Evolutionary conservation across 1,284 basidiomycete species (phyloP).

Genomic region (Bjerkandera adusta): DNA sequence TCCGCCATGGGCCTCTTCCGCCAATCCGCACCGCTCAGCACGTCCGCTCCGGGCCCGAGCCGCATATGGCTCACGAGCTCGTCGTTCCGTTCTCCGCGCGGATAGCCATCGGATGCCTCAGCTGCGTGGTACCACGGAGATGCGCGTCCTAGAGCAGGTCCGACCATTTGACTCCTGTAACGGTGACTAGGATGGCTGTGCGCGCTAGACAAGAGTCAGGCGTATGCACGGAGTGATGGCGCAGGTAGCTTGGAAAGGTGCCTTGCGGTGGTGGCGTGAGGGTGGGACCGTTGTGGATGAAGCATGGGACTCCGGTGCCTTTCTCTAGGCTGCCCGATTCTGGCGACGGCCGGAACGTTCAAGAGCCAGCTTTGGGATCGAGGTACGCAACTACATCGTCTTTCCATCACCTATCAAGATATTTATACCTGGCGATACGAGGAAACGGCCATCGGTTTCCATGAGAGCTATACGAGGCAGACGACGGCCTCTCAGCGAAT

Average conservation of each 20-base stretch:
- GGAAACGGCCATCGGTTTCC: no score
- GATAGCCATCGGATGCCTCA: slow-evolving; percentile 62
- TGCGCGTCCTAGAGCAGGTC: slow-evolving; percentile 46
- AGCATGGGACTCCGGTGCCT: no score
- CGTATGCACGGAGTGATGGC: slow-evolving; percentile 62
- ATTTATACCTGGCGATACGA: no score
- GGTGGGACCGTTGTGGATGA: no score
- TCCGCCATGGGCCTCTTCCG: slow-evolving; percentile 71
- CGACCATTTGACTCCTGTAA: slow-evolving; percentile 65
- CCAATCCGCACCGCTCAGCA: slow-evolving; percentile 38
- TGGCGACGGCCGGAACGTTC: no score
- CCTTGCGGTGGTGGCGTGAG: no score
- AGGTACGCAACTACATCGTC: no score
- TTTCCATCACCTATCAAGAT: no score
- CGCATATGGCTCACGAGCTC: slow-evolving; percentile 56
- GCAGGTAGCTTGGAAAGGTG: slow-evolving; percentile 68
- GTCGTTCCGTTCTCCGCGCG: slow-evolving; percentile 65
- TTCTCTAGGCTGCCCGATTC: no score
- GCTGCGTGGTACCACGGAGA: slow-evolving; percentile 31
- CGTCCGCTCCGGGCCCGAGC: slow-evolving; percentile 34
- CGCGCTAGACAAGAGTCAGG: slow-evolving; percentile 60
- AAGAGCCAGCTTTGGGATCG: no score
- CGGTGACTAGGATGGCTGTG: slow-evolving; percentile 58
- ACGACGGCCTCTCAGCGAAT: no score
- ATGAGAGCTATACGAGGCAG: no score